Conservation (phyloP, 2,329 filamentous ascomycete species). For the Sporothrix euskadiensis region DNA sequence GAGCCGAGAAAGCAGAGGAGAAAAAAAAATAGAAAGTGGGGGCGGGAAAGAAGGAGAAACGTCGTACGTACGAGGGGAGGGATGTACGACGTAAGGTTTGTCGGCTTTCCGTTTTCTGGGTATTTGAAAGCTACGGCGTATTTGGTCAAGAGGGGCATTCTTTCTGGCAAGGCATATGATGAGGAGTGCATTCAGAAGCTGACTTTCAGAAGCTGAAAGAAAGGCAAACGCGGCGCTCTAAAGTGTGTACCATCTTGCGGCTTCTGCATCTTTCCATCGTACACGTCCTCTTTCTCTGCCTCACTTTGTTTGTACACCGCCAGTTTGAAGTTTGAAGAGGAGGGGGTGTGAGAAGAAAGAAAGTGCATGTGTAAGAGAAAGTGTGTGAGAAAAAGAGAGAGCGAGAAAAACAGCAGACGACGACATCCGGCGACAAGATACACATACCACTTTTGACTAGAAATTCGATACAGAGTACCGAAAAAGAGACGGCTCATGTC, state of each 20-base stretch:
- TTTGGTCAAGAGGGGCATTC: not conserved
- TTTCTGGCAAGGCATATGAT: not conserved
- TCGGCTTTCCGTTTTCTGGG: not conserved
- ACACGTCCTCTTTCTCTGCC: not conserved
- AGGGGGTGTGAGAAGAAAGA: not conserved
- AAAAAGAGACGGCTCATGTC: not conserved
- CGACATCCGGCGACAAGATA: not conserved
- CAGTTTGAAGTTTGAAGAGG: not conserved
- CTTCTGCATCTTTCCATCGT: not conserved
- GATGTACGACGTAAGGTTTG: not conserved
- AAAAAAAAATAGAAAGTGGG: not conserved
- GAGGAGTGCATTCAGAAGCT: not conserved
- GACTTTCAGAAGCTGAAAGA: not conserved
- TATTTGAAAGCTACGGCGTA: not conserved
- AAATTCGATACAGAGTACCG: not conserved
- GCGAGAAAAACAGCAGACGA: not conserved
- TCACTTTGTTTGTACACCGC: not conserved
- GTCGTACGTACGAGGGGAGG: slow-evolving; percentile 6
- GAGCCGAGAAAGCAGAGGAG: not conserved
- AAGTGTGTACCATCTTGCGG: not conserved
- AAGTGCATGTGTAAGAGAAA: not conserved
- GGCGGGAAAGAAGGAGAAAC: not conserved
- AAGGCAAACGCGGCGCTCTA: not conserved
- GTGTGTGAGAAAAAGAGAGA: not conserved
- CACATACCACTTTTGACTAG: not conserved